Percentiles rank a stretch among this genome's conserved stretches.
Evolutionary conservation across 1,139 yeast species (phyloP).

Genomic region (Magnusiomyces suaveolens): DNA sequence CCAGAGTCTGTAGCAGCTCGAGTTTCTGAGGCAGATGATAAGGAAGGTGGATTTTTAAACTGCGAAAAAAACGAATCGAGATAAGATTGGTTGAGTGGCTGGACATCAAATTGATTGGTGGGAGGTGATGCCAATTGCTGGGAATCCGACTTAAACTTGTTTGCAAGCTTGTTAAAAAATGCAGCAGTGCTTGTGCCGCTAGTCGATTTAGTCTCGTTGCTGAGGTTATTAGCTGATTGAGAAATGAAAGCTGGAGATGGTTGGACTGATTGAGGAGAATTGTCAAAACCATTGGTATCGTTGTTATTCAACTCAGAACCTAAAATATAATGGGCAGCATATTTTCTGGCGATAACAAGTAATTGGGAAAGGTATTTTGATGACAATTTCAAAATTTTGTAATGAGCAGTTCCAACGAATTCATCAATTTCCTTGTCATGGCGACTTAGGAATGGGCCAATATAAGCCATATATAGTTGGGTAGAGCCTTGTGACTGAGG

Average conservation of each 20-base stretch:
- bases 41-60: constrained; percentile 14
- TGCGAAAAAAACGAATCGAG: constrained; percentile 13
- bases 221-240: not conserved
- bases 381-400: constrained; percentile 20
- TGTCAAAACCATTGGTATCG: no score
- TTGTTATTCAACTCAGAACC: no score
- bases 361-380: constrained; percentile 17
- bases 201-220: no score
- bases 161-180: not conserved
- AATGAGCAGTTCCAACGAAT: constrained; percentile 20
- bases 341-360: constrained; percentile 7
- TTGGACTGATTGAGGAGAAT: no score
- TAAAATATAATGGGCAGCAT: no score
- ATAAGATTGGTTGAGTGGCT: constrained; percentile 2
- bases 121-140: no score
- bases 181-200: not conserved
- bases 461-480: constrained; percentile 25
- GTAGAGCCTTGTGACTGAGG: constrained; percentile 39
- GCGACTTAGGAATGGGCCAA: constrained; percentile 29
- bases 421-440: constrained; percentile 29
- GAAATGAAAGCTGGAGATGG: not conserved
- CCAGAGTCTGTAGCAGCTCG: not conserved
- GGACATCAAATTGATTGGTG: not conserved
- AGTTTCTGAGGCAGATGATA: no score
- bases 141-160: not conserved